Conservation (phyloP, 2,329 filamentous ascomycete genomes). For the Penicillium vulpinum region DNA sequence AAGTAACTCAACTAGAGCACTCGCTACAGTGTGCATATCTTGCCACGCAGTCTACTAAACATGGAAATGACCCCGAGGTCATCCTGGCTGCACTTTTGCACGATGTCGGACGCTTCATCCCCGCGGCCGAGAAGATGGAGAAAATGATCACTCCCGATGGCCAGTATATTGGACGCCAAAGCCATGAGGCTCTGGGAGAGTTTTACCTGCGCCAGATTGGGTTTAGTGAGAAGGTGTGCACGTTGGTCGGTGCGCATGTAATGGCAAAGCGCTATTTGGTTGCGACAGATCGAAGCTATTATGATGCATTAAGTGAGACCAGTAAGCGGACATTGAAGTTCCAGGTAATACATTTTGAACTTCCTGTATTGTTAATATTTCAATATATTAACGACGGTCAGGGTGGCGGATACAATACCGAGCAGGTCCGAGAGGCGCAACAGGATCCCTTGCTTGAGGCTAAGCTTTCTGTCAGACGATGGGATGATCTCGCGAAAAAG, state of each 20-base stretch:
- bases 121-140: constrained; percentile 27
- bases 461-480: constrained; percentile 29
- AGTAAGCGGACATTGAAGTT: constrained; percentile 31
- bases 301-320: constrained; percentile 30
- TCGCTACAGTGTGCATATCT: constrained; percentile 32
- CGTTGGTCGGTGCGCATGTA: constrained; percentile 33
- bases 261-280: constrained; percentile 34
- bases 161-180: constrained; percentile 27
- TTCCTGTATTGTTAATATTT: background rate
- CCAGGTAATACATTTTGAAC: constrained; percentile 19
- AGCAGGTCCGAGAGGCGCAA: constrained; percentile 24
- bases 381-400: background rate
- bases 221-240: constrained; percentile 32
- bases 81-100: constrained; percentile 33
- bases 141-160: constrained; percentile 28
- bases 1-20: constrained; percentile 33
- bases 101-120: constrained; percentile 36
- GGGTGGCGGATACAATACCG: constrained; percentile 26
- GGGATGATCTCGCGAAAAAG: constrained; percentile 31
- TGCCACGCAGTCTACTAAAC: constrained; percentile 20
- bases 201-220: constrained; percentile 30
- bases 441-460: constrained; percentile 29
- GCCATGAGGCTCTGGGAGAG: constrained; percentile 33
- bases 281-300: constrained; percentile 28
- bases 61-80: constrained; percentile 27